Percentiles rank a stretch among this genome's conserved stretches.
These are phyloP conservation scores for Sistotremastrum suecicum DNA, from an alignment of 768 basidiomycete genomes.

Conservation along the genomic window DNA sequence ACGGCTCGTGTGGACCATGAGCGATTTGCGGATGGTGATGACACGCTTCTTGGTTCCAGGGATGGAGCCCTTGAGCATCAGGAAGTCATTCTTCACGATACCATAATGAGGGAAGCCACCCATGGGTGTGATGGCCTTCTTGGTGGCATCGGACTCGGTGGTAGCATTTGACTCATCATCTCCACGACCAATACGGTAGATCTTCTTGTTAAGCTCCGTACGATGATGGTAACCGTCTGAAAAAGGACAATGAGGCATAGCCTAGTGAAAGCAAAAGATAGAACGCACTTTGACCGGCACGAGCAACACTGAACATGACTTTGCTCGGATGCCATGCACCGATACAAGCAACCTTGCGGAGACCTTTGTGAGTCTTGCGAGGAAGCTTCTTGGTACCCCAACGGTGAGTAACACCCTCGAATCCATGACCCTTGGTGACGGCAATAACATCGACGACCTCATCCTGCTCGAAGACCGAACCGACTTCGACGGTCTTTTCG, in stretches of 20 bases:
- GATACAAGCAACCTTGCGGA: constrained; percentile 98
- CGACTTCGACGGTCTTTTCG: constrained; percentile 88
- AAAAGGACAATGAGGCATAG: neutral
- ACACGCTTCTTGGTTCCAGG: constrained; percentile 98
- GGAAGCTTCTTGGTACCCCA: constrained; percentile 99
- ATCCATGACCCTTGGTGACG: constrained; percentile 98
- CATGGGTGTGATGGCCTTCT: constrained; percentile 90
- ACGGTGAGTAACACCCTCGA: constrained; percentile 98
- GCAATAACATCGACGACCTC: constrained; percentile 95
- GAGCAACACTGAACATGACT: constrained; percentile 99
- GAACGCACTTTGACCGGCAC: constrained; percentile 94
- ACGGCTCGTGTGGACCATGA: constrained; percentile 92
- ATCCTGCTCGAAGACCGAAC: constrained; percentile 86
- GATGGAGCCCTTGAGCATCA: constrained; percentile 92
- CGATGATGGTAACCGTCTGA: constrained; percentile 94
- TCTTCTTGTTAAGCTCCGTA: constrained; percentile 97
- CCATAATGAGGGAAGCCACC: constrained; percentile 99
- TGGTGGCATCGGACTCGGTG: constrained; percentile 88
- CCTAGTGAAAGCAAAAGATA: constrained; percentile 4
- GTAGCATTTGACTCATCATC: constrained; percentile 72
- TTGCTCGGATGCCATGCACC: constrained; percentile 98
- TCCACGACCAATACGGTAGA: constrained; percentile 86
- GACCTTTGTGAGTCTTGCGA: constrained; percentile 99
- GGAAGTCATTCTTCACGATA: constrained; percentile 96
- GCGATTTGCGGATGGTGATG: constrained; percentile 90